Conservation (phyloP, 2,329 filamentous ascomycete genomes). For the Epichloe hybrida region DNA sequence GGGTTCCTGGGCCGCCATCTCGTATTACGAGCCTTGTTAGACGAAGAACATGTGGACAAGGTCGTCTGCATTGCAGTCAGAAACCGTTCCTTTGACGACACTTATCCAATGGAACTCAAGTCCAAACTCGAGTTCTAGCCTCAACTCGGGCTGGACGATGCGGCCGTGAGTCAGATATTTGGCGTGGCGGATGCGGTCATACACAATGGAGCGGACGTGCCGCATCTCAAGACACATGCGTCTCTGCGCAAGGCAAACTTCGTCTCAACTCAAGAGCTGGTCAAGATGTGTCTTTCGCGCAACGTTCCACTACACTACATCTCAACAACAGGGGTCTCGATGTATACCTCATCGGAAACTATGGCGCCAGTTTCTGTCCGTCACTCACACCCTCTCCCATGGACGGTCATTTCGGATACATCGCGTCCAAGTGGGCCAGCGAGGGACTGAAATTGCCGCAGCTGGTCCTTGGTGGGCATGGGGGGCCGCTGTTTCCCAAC, state of each 20-base stretch:
- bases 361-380: background rate
- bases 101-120: background rate
- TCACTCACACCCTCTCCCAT: background rate
- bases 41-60: slow-evolving; percentile 14
- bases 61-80: slow-evolving; percentile 31
- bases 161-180: background rate
- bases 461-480: no score
- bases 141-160: slow-evolving; percentile 23
- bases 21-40: slow-evolving; percentile 7
- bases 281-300: slow-evolving; percentile 6
- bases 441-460: slow-evolving; percentile 3
- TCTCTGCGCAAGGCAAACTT: slow-evolving; percentile 17
- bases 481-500: no score
- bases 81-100: slow-evolving; percentile 5
- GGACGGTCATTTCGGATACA: slow-evolving; percentile 16
- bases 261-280: slow-evolving; percentile 16
- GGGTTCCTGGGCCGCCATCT: slow-evolving; percentile 4
- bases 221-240: slow-evolving; percentile 19
- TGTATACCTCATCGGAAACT: background rate
- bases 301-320: slow-evolving; percentile 19
- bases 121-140: slow-evolving; percentile 10
- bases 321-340: background rate
- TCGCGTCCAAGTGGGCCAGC: slow-evolving; percentile 19
- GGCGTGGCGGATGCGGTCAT: slow-evolving; percentile 27
- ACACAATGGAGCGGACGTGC: slow-evolving; percentile 28